Evolutionary conservation across 1,284 basidiomycete species (phyloP).

Genomic region (Cystobasidiaceae sp.): DNA sequence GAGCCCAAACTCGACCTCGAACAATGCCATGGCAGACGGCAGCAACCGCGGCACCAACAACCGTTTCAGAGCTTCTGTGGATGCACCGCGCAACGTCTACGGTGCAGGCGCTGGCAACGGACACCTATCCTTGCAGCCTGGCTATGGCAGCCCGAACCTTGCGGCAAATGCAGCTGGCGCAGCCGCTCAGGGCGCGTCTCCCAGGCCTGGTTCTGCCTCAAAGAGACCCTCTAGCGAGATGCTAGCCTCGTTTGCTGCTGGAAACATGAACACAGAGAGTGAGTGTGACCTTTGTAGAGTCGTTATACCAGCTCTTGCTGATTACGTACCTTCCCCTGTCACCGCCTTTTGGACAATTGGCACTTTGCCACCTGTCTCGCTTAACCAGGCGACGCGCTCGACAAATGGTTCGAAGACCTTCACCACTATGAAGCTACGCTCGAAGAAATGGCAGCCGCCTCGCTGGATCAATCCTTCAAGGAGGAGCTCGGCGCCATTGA

Average conservation of each 20-base stretch:
- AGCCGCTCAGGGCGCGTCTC: background rate
- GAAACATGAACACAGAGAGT: slow-evolving; percentile 20
- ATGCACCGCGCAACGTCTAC: slow-evolving; percentile 21
- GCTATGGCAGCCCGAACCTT: slow-evolving; percentile 2
- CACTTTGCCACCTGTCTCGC: too few relatives aligned
- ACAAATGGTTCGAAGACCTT: slow-evolving; percentile 99
- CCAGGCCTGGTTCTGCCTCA: slow-evolving; percentile 6
- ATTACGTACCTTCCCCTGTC: too few relatives aligned
- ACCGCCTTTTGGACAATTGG: too few relatives aligned
- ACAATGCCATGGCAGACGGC: background rate
- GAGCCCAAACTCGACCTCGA: background rate
- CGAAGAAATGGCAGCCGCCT: slow-evolving; percentile 98
- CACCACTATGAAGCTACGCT: slow-evolving; percentile 97
- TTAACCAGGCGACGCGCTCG: slow-evolving; percentile 88
- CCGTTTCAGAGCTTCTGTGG: slow-evolving; percentile 22
- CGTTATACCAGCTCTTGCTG: too few relatives aligned
- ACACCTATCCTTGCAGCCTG: slow-evolving; percentile 8
- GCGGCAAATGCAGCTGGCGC: background rate
- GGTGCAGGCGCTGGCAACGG: background rate
- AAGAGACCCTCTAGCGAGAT: slow-evolving; percentile 27
- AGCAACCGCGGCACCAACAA: slow-evolving; percentile 3
- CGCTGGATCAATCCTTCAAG: slow-evolving; percentile 97
- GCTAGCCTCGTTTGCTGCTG: slow-evolving; percentile 22
- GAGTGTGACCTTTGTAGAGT: too few relatives aligned
- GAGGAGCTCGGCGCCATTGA: slow-evolving; percentile 98